These are phyloP conservation scores for Flagelloscypha sp. DNA, from an alignment of 768 basidiomycete genomes.

Conservation along the genomic window DNA sequence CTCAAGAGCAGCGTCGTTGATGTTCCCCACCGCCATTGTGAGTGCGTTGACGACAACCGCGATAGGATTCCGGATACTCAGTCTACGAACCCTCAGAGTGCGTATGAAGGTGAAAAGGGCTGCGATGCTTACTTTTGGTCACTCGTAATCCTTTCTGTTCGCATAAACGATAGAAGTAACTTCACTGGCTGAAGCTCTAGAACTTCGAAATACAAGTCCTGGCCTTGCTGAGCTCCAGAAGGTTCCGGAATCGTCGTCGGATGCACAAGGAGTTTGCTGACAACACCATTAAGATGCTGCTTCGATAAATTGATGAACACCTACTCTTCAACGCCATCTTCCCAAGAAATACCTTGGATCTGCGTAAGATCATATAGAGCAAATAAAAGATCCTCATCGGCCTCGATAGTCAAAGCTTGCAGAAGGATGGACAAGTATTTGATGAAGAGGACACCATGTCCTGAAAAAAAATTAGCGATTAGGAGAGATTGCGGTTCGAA, in stretches of 20 bases:
- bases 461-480: conserved; percentile 30
- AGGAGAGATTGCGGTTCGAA: background rate
- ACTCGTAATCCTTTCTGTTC: conserved; percentile 86
- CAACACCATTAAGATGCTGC: too few relatives aligned
- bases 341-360: conserved; percentile 88
- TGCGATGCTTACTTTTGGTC: conserved; percentile 71
- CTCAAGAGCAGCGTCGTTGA: conserved; percentile 91
- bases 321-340: conserved; percentile 68
- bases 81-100: conserved; percentile 26
- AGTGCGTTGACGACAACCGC: conserved; percentile 90
- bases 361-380: conserved; percentile 87
- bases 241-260: conserved; percentile 67
- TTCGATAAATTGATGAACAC: conserved; percentile 20
- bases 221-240: conserved; percentile 52
- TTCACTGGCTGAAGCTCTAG: conserved; percentile 92
- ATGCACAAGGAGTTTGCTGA: too few relatives aligned
- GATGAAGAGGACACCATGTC: conserved; percentile 96
- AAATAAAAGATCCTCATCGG: conserved; percentile 96
- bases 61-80: conserved; percentile 80
- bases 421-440: conserved; percentile 94
- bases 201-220: conserved; percentile 91
- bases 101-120: background rate
- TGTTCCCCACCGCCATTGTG: conserved; percentile 94
- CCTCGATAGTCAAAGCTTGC: conserved; percentile 89
- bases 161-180: conserved; percentile 92